Evolutionary conservation across 2,329 filamentous ascomycete species (phyloP), one percentile per base, ranked within the genome.

Genomic region (Hymenoscyphus fructigenus): DNA sequence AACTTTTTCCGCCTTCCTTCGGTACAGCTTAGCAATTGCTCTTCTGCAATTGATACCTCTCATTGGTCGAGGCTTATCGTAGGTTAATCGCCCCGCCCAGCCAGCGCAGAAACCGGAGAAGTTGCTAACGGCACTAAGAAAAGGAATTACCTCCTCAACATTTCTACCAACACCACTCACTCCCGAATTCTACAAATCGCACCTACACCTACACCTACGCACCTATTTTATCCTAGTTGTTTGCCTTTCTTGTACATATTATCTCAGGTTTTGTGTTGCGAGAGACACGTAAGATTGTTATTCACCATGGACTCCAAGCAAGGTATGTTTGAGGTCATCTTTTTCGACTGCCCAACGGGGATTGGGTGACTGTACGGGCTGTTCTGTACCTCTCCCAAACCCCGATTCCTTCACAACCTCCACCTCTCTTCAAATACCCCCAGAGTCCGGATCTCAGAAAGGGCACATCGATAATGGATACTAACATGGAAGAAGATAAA

Each of bases 401-500:
- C 20, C 47, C 20, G 47, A 53, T 23, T 14, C 47, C 47, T 23
- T 26, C 47, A 9, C 23, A 20, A 20, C n/a, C 5, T 3, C 7
- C 20, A 23, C 9, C 20, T 26, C 10, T 23, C 47, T 17, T 29
- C n/a, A 57, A 23, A 57, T 32, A n/a, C 15, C 28, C 57, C 26
- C n/a, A 28, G 34, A 59, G 9, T 23, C 32, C 44, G 2, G 6
- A 26, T 26, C 20, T 15, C 9, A 23, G 23, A 14, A 26, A 28
- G 20, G 47, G 10, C 20, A 53, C 10, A 53, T 53, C 23, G 4
- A 23, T 12, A 53, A 53, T 53, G 47, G 47, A 10, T 23, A 26
- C 59, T 60, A 38, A 61, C 50, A 61, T 50, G 36, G 36, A 28
- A 50, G 41, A 32, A 70, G 70, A 73, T 56, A 61, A 66, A 15